Percentiles rank a stretch among this genome's conserved stretches.
Conservation (phyloP, 2,329 filamentous ascomycete genomes). For the Aspergillus transmontanensis region DNA sequence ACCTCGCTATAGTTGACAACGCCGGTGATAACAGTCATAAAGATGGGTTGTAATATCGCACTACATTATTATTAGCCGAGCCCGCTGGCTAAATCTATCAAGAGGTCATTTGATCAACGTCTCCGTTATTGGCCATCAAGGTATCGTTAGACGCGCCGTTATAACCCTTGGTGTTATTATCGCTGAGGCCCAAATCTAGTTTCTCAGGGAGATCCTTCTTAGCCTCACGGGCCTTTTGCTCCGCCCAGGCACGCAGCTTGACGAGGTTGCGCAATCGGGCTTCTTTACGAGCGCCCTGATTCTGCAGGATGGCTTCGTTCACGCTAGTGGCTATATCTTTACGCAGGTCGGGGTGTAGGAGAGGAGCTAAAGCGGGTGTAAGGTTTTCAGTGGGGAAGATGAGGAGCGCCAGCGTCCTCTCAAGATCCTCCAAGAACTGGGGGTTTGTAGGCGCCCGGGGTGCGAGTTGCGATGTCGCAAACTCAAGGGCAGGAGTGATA, state of each 20-base stretch:
- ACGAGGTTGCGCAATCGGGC: conserved; percentile 81
- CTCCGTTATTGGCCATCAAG: conserved; percentile 45
- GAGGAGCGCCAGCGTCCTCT: conserved; percentile 88
- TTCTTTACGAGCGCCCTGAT: conserved; percentile 72
- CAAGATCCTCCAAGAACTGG: conserved; percentile 81
- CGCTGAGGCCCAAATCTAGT: conserved; percentile 48
- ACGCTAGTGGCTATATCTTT: conserved; percentile 83
- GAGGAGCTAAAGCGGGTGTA: conserved; percentile 70
- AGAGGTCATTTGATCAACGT: conserved; percentile 44
- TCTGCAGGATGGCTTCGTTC: conserved; percentile 81
- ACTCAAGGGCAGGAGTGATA: conserved; percentile 77
- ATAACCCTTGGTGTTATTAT: conserved; percentile 27
- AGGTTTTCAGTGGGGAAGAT: conserved; percentile 84
- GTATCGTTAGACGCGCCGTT: conserved; percentile 41
- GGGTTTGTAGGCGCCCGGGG: conserved; percentile 81
- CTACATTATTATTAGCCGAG: neutral
- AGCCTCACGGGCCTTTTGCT: conserved; percentile 55
- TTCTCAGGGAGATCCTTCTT: conserved; percentile 51
- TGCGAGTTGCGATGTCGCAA: conserved; percentile 84
- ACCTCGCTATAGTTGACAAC: neutral
- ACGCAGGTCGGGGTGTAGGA: conserved; percentile 79
- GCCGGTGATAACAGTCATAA: conserved; percentile 8
- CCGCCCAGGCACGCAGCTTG: conserved; percentile 82
- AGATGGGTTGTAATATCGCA: neutral
- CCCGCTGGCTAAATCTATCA: conserved; percentile 24